Percentiles rank a stretch among this genome's conserved stretches.
These are phyloP conservation scores for Tolypocladium guangdongense DNA, from an alignment of 2,329 filamentous ascomycete genomes.

Conservation along the genomic window DNA sequence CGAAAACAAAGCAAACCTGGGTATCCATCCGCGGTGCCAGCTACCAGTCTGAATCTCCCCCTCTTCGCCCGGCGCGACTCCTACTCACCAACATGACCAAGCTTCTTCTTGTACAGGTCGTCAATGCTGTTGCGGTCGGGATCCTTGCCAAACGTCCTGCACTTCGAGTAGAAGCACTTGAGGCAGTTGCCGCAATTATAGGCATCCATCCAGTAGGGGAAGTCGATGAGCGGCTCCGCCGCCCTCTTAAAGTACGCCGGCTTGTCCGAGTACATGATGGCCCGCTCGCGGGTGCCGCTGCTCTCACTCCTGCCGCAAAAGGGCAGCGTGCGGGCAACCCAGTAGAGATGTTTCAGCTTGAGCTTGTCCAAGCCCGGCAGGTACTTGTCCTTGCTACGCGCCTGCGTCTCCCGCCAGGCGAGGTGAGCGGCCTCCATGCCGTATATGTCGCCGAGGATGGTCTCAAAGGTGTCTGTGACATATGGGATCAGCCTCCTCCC, in stretches of 20 bases:
- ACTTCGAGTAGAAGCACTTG: too few relatives aligned
- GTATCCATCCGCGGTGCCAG: too few relatives aligned
- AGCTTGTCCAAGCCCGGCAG: constrained; percentile 43
- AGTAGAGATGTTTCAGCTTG: constrained; percentile 45
- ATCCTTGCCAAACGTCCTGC: too few relatives aligned
- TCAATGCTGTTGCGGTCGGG: too few relatives aligned
- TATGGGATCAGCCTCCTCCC: too few relatives aligned
- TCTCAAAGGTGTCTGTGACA: not conserved
- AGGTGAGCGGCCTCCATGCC: constrained; percentile 43
- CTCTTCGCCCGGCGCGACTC: too few relatives aligned
- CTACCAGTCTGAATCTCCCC: too few relatives aligned
- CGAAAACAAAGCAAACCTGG: not conserved
- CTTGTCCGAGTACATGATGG: not conserved
- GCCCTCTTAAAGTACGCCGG: not conserved
- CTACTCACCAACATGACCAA: too few relatives aligned
- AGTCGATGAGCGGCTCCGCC: not conserved
- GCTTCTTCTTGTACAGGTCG: too few relatives aligned
- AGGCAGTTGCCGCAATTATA: too few relatives aligned
- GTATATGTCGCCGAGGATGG: constrained; percentile 4
- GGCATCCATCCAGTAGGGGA: not conserved
- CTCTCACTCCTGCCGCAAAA: constrained; percentile 30
- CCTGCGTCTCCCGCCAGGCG: constrained; percentile 36
- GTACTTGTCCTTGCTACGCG: constrained; percentile 4
- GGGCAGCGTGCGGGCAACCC: constrained; percentile 43
- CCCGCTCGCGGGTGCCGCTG: not conserved